phyloP scores from a whole-genome alignment of 108 stramenopile species.

The Asterionellopsis glacialis region DNA sequence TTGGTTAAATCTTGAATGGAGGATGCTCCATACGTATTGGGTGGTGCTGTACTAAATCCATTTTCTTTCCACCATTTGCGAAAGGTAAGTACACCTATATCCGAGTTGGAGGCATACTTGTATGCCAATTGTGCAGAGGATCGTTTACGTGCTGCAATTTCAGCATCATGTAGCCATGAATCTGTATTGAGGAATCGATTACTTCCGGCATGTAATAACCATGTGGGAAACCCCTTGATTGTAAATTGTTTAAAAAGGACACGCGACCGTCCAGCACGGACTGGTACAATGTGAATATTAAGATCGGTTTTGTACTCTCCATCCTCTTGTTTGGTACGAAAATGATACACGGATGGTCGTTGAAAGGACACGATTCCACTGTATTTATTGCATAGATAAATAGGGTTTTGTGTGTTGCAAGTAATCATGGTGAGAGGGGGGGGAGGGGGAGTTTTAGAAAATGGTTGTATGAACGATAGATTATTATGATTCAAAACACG shows the following conservation, averaged over 20 bases:
- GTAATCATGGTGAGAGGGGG: too few relatives aligned
- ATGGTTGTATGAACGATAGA: too few relatives aligned
- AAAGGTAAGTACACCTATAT: conserved; percentile 16
- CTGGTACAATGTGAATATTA: conserved; percentile 23
- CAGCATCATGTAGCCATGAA: conserved; percentile 45
- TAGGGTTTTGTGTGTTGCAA: too few relatives aligned
- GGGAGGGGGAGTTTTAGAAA: too few relatives aligned
- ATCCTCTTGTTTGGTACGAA: conserved; percentile 15
- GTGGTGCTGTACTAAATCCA: conserved; percentile 5
- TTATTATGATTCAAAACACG: too few relatives aligned
- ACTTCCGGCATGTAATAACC: conserved; percentile 22
- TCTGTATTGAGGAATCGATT: conserved; percentile 49
- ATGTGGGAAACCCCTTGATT: conserved; percentile 21
- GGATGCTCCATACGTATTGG: conserved; percentile 5
- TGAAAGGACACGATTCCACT: conserved; percentile 34
- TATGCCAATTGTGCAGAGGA: conserved; percentile 19
- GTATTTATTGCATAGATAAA: background rate
- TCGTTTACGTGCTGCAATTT: conserved; percentile 18
- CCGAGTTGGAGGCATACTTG: conserved; percentile 19
- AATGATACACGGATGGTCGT: conserved; percentile 37
- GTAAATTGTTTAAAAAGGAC: conserved; percentile 15
- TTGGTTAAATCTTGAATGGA: background rate
- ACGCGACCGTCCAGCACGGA: conserved; percentile 30
- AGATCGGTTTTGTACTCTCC: conserved; percentile 16
- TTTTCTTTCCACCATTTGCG: conserved; percentile 13